Percentiles rank a stretch among this genome's conserved stretches.
phyloP scores from a whole-genome alignment of 345 rosid genomes.

The Eucalyptus polybractea region DNA sequence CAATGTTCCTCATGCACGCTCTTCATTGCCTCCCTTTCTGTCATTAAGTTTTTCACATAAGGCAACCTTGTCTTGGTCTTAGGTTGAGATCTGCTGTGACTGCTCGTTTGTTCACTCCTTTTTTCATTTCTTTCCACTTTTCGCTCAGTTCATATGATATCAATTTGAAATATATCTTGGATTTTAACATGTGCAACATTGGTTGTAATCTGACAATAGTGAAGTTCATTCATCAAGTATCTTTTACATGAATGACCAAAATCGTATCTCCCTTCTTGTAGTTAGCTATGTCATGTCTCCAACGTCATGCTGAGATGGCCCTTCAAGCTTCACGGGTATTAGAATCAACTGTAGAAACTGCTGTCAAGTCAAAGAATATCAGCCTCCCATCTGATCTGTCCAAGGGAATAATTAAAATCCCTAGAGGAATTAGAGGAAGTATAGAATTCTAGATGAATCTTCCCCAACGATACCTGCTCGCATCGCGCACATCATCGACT shows the following conservation, averaged over 20 bases:
- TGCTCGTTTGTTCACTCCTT: neutral
- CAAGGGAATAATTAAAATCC: constrained; percentile 33
- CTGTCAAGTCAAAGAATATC: constrained; percentile 17
- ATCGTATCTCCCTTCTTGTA: neutral
- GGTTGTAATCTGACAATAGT: neutral
- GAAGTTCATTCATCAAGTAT: neutral
- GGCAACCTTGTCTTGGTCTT: neutral
- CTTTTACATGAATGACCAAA: neutral
- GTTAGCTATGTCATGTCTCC: constrained; percentile 95
- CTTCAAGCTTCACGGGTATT: constrained; percentile 83
- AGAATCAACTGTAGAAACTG: constrained; percentile 24
- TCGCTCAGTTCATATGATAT: neutral
- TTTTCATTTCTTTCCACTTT: neutral
- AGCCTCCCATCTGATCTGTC: constrained; percentile 17
- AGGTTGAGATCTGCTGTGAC: neutral
- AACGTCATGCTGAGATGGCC: constrained; percentile 84
- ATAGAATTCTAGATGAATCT: constrained; percentile 5
- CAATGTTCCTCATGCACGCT: neutral
- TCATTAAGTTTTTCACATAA: neutral
- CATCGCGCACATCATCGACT: neutral
- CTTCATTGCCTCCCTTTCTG: neutral
- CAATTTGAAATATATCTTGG: neutral
- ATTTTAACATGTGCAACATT: neutral
- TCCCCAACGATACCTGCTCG: neutral
- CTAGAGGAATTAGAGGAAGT: constrained; percentile 18